Percentiles rank a stretch among this genome's conserved stretches.
These are phyloP conservation scores for Russula dissimulans DNA, from an alignment of 768 basidiomycete species.

Conservation along the genomic window DNA sequence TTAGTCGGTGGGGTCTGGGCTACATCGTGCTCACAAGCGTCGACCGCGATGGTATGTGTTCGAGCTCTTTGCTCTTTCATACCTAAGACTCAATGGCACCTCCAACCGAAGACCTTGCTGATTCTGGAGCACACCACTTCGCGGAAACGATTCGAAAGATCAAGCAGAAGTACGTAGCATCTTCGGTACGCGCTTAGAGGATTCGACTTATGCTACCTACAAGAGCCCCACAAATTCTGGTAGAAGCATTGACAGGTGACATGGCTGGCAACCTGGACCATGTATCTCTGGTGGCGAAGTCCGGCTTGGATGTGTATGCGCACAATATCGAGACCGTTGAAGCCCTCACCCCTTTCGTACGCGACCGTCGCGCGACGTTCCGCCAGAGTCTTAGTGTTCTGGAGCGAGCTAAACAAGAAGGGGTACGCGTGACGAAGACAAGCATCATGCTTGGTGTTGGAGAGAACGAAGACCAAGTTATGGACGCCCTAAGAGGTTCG, in stretches of 20 bases:
- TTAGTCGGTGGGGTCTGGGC: constrained; percentile 94
- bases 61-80: background rate
- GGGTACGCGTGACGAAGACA: constrained; percentile 88
- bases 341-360: constrained; percentile 85
- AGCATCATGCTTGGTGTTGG: constrained; percentile 99
- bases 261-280: constrained; percentile 73
- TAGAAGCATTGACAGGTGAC: constrained; percentile 94
- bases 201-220: background rate
- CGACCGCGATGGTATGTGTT: constrained; percentile 79
- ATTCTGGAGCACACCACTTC: constrained; percentile 91
- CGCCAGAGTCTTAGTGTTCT: constrained; percentile 75
- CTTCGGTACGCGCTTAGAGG: background rate
- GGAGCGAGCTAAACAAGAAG: constrained; percentile 73
- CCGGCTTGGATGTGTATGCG: constrained; percentile 95
- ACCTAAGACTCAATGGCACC: background rate
- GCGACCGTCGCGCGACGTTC: constrained; percentile 90
- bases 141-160: constrained; percentile 92
- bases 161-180: constrained; percentile 71
- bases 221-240: constrained; percentile 90
- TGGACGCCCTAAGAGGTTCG: constrained; percentile 75
- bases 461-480: constrained; percentile 74
- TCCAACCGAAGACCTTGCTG: constrained; percentile 64
- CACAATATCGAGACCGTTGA: constrained; percentile 98
- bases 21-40: constrained; percentile 97
- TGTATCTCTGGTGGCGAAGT: constrained; percentile 77